Percentiles rank a stretch among this genome's conserved stretches.
These are phyloP conservation scores for Anisodus acutangulus DNA, from an alignment of 257 asterid genomes.

Conservation along the genomic window DNA sequence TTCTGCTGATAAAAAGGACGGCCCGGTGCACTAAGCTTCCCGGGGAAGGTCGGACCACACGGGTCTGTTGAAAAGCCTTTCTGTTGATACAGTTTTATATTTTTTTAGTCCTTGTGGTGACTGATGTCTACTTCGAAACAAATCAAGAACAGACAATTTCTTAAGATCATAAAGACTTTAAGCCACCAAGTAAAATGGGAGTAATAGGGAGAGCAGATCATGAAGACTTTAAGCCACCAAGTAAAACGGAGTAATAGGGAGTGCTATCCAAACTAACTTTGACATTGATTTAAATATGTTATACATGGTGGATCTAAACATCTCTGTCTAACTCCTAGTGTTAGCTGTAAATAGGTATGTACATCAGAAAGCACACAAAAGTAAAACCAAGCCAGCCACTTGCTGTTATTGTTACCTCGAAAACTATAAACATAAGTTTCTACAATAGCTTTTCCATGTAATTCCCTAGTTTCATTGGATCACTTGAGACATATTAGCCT, in stretches of 20 bases:
- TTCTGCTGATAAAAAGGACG: not conserved
- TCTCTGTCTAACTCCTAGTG: conserved; percentile 24
- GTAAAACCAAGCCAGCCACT: conserved; percentile 33
- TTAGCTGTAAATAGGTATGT: conserved; percentile 43
- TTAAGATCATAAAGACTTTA: not conserved
- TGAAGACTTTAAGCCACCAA: conserved; percentile 21
- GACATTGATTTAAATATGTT: conserved; percentile 35
- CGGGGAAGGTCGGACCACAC: no score
- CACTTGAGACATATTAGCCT: conserved; percentile 5
- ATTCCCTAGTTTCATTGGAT: conserved; percentile 30
- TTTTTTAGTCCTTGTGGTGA: not conserved
- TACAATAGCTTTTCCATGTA: not conserved
- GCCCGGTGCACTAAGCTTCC: no score
- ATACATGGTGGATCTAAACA: conserved; percentile 21
- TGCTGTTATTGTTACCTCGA: conserved; percentile 22
- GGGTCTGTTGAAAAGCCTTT: not conserved
- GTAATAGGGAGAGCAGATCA: not conserved
- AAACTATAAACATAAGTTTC: conserved; percentile 25
- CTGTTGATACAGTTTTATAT: not conserved
- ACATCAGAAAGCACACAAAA: conserved; percentile 45
- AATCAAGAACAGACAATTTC: conserved; percentile 11
- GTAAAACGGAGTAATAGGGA: conserved; percentile 31
- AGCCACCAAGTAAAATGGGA: conserved; percentile 31
- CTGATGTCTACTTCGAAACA: not conserved
- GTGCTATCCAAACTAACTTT: conserved; percentile 23